phyloP scores from a whole-genome alignment of 2,329 filamentous ascomycete genomes.

The Trichoderma pleuroti region DNA sequence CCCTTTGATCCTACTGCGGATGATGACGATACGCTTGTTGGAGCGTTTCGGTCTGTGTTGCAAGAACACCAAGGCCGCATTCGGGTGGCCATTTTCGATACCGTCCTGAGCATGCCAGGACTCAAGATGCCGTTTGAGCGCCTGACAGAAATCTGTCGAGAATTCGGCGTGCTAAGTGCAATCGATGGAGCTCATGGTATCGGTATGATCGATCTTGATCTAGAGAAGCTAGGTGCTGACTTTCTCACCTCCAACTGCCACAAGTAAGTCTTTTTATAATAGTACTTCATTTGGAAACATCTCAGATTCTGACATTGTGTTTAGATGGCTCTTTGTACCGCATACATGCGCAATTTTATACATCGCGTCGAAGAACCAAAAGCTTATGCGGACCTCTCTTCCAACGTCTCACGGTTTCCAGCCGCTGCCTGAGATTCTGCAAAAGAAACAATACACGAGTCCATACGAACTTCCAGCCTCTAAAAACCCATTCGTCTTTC shows the following conservation, averaged over 20 bases:
- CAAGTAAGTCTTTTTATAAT: not conserved
- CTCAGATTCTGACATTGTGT: not conserved
- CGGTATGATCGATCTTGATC: slow-evolving; percentile 9
- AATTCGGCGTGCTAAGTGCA: not conserved
- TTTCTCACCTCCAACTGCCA: slow-evolving; percentile 11
- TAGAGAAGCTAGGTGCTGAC: slow-evolving; percentile 1
- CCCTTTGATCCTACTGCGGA: slow-evolving; percentile 4
- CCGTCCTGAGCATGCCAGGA: slow-evolving; percentile 14
- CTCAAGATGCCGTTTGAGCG: slow-evolving; percentile 13
- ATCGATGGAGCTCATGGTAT: slow-evolving; percentile 15
- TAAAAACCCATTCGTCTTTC: slow-evolving; percentile 14
- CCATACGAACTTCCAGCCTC: not conserved
- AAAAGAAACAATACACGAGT: not conserved
- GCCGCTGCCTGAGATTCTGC: not conserved
- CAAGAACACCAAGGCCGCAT: slow-evolving; percentile 3
- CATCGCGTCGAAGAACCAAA: not conserved
- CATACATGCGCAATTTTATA: slow-evolving; percentile 14
- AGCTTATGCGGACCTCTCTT: slow-evolving; percentile 3
- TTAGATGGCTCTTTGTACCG: slow-evolving; percentile 13
- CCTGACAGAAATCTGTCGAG: not conserved
- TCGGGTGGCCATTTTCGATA: slow-evolving; percentile 10
- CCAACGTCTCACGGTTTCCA: slow-evolving; percentile 13
- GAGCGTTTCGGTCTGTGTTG: not conserved
- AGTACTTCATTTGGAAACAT: rapidly evolving
- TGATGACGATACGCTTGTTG: slow-evolving; percentile 5